Evolutionary conservation across 768 basidiomycete species (phyloP), one percentile per base, ranked within the genome.

Genomic region (Thelephora aurantiotincta): DNA sequence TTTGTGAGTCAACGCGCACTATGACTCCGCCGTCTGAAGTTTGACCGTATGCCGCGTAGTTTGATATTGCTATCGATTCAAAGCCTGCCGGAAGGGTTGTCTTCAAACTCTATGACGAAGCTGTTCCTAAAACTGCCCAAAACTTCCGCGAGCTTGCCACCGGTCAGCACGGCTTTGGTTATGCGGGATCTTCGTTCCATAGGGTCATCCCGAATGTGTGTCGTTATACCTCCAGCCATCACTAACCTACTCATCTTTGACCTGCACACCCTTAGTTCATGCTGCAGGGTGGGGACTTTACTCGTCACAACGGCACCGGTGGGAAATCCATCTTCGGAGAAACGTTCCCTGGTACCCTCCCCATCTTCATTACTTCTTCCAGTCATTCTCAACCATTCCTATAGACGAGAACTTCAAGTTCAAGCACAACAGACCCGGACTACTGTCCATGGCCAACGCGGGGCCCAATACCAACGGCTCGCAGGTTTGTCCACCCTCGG

Each of bases 261-360:
- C 51, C 45, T 41, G 38, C n/a, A 33, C 26, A 26, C 19, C 16
- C 20, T 33, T 51, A 66, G 74, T 87, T 85, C 67, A 90, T 90
- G 87, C 62, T 84, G 42, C 88, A 90, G 61, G 89, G 86, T 20
- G 89, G 89, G 20, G 89, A 92, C 65, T 89, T 90, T 63, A 87
- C 84, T 33, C 51, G 65, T 9, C 69, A 74, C 52, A 75, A 88
- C 52, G 84, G 84, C 12, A 88, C 82, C 0, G 85, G 88, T 33
- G 85, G 85, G n/a, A 72, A 79, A 61, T 88, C 84, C 12, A 88
- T 90, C 60, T 93, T 89, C 55, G 90, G 89, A 33, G 71, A 74
- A 49, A 80, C 77, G 58, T 92, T 93, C 63, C 63, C 68, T 37
- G 78, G 85, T 86, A 22, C 6, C 22, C 35, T 22, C 20, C 3